Base-by-base conservation (phyloP, 495 filamentous ascomycete species). In the Barbatosphaeria neglecta region DNA sequence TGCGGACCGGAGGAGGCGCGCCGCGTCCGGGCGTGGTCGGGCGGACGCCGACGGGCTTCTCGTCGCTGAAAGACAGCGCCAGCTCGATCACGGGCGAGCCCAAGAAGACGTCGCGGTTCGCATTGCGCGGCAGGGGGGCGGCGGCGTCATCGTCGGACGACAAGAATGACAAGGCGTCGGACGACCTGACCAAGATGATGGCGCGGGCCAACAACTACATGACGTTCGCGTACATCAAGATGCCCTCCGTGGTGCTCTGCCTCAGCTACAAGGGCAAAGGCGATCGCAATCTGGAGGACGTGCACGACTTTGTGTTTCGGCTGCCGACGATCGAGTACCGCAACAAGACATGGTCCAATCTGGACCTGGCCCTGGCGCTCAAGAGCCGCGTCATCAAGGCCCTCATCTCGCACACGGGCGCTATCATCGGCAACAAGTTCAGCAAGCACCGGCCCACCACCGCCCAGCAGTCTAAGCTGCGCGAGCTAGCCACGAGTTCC, bases 301-400 rank as follows among this genome's bases (percentile, higher is more conserved):
- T 98, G 11, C 92, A 98, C 63, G 83, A 96, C 55, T 90, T 98
- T 50, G 92, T 97, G 48, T 98, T 98, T 75, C 82, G 88, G 17
- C 78, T 99, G 57, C 92, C 92, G 6, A 84, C 84, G 15, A 79
- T 99, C 33, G 92, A 99, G 60, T 97, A 95, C 61, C 77, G 86
- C 42, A 97, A 99, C 70, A 97, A 96, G 67, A 97, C 89, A 9
- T 99, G 92, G 92, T 96, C 90, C 16, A 97, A 97, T 61, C 78
- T 97, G 7, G 92, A 99, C 51, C 77, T 99, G 10, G 89, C 90
- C 1, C 69, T 96, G 42, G 82, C 84, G 17, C 69, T 99, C 39
- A 97, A 99, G 73, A 87, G 84, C 52, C 88, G 93, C 45, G 85
- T 96, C 52, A 92, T 94, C 62, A 83, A 84, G 56, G 93, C 93